Conservation (phyloP, 75 land plant genomes). For the Pinus tabuliformis region DNA sequence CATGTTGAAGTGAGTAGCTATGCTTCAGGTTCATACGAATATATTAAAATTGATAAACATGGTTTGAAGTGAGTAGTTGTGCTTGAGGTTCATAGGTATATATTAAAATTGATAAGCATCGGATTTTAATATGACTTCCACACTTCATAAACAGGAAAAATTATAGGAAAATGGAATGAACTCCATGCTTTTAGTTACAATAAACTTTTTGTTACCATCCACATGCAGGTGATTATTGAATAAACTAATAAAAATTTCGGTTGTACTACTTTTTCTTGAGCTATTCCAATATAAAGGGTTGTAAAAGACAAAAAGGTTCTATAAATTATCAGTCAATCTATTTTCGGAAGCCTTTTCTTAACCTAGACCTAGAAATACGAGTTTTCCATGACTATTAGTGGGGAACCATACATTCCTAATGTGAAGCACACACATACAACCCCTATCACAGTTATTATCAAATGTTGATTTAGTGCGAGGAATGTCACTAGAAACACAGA, state of each 20-base stretch:
- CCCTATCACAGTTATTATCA: slow-evolving; percentile 22
- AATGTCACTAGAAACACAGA: slow-evolving; percentile 26
- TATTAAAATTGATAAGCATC: too few relatives aligned
- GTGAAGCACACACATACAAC: slow-evolving; percentile 26
- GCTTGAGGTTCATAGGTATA: too few relatives aligned
- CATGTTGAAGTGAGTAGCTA: too few relatives aligned
- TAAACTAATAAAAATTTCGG: background rate
- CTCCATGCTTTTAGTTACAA: slow-evolving; percentile 66
- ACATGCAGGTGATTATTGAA: too few relatives aligned
- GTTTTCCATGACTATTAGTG: slow-evolving; percentile 43
- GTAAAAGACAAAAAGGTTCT: background rate
- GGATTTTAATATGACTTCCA: too few relatives aligned
- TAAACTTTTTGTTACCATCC: slow-evolving; percentile 35
- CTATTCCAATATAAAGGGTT: too few relatives aligned
- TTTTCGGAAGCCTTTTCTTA: background rate
- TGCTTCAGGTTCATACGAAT: too few relatives aligned
- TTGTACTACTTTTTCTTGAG: background rate
- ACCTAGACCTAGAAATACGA: background rate
- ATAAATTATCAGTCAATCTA: too few relatives aligned
- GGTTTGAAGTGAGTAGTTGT: too few relatives aligned
- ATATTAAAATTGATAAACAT: too few relatives aligned
- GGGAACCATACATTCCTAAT: slow-evolving; percentile 45
- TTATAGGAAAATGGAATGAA: slow-evolving; percentile 86
- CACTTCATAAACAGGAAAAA: too few relatives aligned
- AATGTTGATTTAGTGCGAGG: slow-evolving; percentile 14